Conservation (phyloP, 257 asterid species). For the Rauvolfia tetraphylla region DNA sequence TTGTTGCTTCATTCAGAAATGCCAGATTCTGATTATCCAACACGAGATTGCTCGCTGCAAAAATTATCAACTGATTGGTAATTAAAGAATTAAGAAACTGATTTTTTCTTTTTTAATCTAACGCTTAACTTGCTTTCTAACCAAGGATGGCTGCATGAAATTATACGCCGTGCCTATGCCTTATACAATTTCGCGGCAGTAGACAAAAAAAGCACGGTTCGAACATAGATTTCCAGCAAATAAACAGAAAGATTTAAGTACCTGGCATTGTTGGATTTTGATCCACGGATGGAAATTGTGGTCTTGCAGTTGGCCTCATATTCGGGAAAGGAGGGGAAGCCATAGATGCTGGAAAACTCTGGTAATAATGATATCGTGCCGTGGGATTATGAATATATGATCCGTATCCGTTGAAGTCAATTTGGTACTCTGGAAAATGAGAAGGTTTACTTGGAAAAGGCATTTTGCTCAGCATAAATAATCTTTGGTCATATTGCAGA, state of each 20-base stretch:
- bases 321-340: not conserved
- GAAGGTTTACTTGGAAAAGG: slow-evolving; percentile 51
- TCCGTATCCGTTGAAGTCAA: slow-evolving; percentile 21
- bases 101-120: too few relatives aligned
- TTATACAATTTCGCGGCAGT: not conserved
- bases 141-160: not conserved
- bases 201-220: not conserved
- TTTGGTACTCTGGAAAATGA: slow-evolving; percentile 33
- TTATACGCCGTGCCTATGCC: too few relatives aligned
- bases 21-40: slow-evolving; percentile 12
- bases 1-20: slow-evolving; percentile 18
- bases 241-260: slow-evolving; percentile 6
- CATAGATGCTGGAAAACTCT: not conserved
- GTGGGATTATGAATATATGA: slow-evolving; percentile 9
- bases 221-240: too few relatives aligned
- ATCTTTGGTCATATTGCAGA: slow-evolving; percentile 33
- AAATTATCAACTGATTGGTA: too few relatives aligned
- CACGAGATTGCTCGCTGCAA: slow-evolving; percentile 6
- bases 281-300: not conserved
- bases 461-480: slow-evolving; percentile 28
- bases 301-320: not conserved
- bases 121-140: too few relatives aligned
- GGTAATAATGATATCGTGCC: slow-evolving; percentile 5
- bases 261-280: slow-evolving; percentile 34
- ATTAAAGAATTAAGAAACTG: too few relatives aligned